phyloP scores from a whole-genome alignment of 2,329 filamentous ascomycete species.

The Trichoderma harzianum region DNA sequence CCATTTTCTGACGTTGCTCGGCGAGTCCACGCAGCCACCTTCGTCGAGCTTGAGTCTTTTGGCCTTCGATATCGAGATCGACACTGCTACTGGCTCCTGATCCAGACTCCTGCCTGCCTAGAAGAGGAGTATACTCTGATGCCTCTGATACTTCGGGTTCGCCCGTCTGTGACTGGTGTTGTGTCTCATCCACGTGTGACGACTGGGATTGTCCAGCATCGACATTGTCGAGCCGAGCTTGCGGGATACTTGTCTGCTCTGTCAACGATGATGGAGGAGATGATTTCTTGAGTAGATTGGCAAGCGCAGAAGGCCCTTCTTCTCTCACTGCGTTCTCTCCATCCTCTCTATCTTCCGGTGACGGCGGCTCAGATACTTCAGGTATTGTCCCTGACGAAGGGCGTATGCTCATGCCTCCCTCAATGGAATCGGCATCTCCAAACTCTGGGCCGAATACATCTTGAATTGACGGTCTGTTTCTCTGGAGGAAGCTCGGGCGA shows the following conservation, averaged over 20 bases:
- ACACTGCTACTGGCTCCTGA: slow-evolving; percentile 21
- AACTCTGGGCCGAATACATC: slow-evolving; percentile 27
- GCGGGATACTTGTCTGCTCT: slow-evolving; percentile 19
- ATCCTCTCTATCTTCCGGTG: slow-evolving; percentile 25
- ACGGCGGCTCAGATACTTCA: slow-evolving; percentile 54
- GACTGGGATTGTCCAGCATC: not conserved
- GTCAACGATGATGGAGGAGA: slow-evolving; percentile 42
- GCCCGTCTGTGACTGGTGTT: slow-evolving; percentile 16
- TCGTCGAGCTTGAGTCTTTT: slow-evolving; percentile 38
- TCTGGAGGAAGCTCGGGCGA: slow-evolving; percentile 46
- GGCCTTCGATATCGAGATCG: slow-evolving; percentile 46
- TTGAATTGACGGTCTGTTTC: slow-evolving; percentile 30
- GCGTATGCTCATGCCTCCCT: slow-evolving; percentile 26
- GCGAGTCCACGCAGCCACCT: slow-evolving; percentile 36
- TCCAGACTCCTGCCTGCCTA: slow-evolving; percentile 35
- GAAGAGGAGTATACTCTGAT: slow-evolving; percentile 48
- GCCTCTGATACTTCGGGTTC: slow-evolving; percentile 35
- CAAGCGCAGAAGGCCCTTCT: slow-evolving; percentile 41
- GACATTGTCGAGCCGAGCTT: not conserved
- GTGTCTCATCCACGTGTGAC: slow-evolving; percentile 10
- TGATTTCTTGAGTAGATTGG: slow-evolving; percentile 49
- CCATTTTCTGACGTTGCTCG: slow-evolving; percentile 32
- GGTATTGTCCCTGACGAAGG: slow-evolving; percentile 49
- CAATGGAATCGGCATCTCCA: slow-evolving; percentile 22
- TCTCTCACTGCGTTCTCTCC: slow-evolving; percentile 20